Conservation (phyloP, 768 basidiomycete species). For the Boletus vinaceobasis region DNA sequence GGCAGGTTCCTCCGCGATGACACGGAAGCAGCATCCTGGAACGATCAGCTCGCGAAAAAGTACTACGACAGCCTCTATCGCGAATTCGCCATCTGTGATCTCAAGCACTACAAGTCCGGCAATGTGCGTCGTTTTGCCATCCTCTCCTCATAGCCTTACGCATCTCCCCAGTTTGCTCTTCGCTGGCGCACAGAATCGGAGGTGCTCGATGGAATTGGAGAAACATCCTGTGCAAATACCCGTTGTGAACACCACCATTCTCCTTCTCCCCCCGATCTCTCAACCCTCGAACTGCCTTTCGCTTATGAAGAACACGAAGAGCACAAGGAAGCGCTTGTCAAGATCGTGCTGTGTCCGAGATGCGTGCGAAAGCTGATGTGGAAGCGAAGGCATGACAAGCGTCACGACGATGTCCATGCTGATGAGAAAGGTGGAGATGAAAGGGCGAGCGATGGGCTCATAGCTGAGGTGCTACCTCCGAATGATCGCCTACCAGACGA, state of each 20-base stretch:
- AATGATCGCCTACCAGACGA: not conserved
- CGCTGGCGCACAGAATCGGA: slow-evolving; percentile 94
- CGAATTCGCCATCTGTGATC: slow-evolving; percentile 88
- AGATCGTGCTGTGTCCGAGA: slow-evolving; percentile 77
- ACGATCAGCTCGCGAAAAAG: slow-evolving; percentile 81
- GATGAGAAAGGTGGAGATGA: not conserved
- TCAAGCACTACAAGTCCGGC: slow-evolving; percentile 94
- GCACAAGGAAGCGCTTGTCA: slow-evolving; percentile 79
- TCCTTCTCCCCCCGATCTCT: slow-evolving; percentile 37
- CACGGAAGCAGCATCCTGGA: slow-evolving; percentile 49
- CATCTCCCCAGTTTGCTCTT: slow-evolving; percentile 63
- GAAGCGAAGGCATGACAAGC: slow-evolving; percentile 71
- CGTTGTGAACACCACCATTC: slow-evolving; percentile 69
- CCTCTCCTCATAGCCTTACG: not conserved
- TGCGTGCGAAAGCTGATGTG: slow-evolving; percentile 86
- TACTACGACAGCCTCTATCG: slow-evolving; percentile 88
- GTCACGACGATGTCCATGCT: not conserved
- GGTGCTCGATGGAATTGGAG: slow-evolving; percentile 81
- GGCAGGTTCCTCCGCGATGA: slow-evolving; percentile 73
- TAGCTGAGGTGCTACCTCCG: not conserved
- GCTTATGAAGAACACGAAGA: slow-evolving; percentile 78
- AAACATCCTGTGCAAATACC: slow-evolving; percentile 85
- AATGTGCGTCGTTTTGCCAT: slow-evolving; percentile 49
- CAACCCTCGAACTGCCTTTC: slow-evolving; percentile 88
- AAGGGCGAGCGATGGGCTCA: not conserved